Evolutionary conservation across 495 filamentous ascomycete genomes (phyloP), one percentile per base, ranked within the genome.

Genomic region (Xanthoparmelia taractica): DNA sequence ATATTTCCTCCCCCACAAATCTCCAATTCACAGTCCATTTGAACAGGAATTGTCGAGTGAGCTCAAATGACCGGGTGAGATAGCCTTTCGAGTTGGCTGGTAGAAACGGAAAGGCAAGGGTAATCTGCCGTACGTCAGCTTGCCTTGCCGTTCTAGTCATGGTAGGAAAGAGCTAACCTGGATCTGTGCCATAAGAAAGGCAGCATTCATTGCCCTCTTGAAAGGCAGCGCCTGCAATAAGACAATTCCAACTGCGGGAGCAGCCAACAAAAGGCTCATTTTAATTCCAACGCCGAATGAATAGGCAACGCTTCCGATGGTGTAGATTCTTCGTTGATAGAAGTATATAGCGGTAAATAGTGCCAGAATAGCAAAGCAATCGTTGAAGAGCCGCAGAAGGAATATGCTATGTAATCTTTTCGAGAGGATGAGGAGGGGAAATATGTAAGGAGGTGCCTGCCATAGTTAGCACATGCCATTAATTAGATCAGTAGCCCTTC

Each of bases 11-110:
- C 17, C 86, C 85, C 8, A 97, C 73, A 67, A 98, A 97, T 52
- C 93, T 83, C 93, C 93, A 98, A 73, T 98, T 98, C 63, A 98
- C 94, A 0, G 94, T 97, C 94, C 94, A 97, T 72, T 96, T 92
- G 79, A 91, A 97, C 66, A 96, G 79, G 72, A 98, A 98, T 67
- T 86, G 82, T 54, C 94, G 80, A 34, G 89, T 88, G 34, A 98
- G 78, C 76, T 98, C 91, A 68, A 98, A 98, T 0, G 94, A 91
- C 57, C 87, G 78, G 37, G 80, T 79, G 7, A 92, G 65, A 68
- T 98, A 98, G 15, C 89, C 89, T 54, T 69, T 72, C 20, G 86
- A 74, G 67, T 90, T 88, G 38, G 73, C 72, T 11, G 79, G 76
- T 29, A 96, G 75, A 74, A 97, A 97, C 3, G 91, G 91, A 20